Evolutionary conservation across 805 yeast species (phyloP).

Genomic region (Candida incommunis): DNA sequence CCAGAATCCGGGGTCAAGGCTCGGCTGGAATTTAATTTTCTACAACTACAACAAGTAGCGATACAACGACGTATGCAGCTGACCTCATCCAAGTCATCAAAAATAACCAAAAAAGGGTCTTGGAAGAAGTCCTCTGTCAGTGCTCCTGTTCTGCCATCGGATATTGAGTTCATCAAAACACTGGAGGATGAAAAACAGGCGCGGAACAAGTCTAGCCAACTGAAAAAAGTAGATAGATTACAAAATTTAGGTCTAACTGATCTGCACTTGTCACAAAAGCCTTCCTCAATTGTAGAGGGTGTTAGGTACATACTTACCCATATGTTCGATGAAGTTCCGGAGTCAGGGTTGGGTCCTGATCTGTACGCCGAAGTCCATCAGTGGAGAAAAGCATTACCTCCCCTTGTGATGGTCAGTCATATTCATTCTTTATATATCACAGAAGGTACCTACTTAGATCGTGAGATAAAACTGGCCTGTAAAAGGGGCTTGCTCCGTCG

Average conservation of each 20-base stretch:
- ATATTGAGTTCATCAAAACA: slow-evolving; percentile 7
- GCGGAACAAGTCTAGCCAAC: slow-evolving; percentile 7
- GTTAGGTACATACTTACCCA: slow-evolving; percentile 12
- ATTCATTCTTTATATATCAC: slow-evolving; percentile 22
- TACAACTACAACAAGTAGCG: too few relatives aligned
- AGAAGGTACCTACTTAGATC: slow-evolving; percentile 24
- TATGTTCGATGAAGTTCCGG: slow-evolving; percentile 22
- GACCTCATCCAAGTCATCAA: background rate
- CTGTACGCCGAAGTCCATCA: slow-evolving; percentile 14
- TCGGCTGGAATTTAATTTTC: too few relatives aligned
- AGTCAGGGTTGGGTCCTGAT: slow-evolving; percentile 15
- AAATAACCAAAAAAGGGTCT: background rate
- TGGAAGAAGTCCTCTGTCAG: background rate
- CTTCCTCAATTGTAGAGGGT: slow-evolving; percentile 12
- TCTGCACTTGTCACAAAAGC: slow-evolving; percentile 9
- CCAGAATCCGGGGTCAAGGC: too few relatives aligned
- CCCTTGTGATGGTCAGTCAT: slow-evolving; percentile 19
- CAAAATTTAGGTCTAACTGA: slow-evolving; percentile 8
- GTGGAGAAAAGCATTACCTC: slow-evolving; percentile 18
- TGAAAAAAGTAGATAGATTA: slow-evolving; percentile 5
- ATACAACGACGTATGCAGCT: too few relatives aligned
- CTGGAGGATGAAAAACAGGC: slow-evolving; percentile 13
- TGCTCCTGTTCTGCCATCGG: slow-evolving; percentile 11
- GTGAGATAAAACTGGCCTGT: slow-evolving; percentile 14
- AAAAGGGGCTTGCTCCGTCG: slow-evolving; percentile 15